These are phyloP conservation scores for Delphinella strobiligena DNA, from an alignment of 2,329 filamentous ascomycete species.

Conservation along the genomic window DNA sequence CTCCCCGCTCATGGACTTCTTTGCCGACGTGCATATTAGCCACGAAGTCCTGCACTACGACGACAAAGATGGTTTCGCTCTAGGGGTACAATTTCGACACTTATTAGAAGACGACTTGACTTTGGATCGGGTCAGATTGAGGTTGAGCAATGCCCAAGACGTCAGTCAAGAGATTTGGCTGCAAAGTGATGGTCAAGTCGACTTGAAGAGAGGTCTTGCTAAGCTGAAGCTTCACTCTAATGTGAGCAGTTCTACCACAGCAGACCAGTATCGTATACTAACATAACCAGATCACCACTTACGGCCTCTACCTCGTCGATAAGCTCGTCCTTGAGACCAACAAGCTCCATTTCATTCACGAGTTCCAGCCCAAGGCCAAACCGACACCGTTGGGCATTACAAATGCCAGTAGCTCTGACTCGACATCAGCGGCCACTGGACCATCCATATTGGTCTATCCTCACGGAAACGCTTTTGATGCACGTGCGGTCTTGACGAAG, in stretches of 20 bases:
- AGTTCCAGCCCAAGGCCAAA: conserved; percentile 42
- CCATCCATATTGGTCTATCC: conserved; percentile 61
- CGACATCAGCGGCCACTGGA: conserved; percentile 4
- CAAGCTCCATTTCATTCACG: conserved; percentile 55
- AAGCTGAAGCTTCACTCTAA: conserved; percentile 39
- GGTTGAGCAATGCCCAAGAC: conserved; percentile 46
- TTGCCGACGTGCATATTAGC: conserved; percentile 55
- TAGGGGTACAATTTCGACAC: conserved; percentile 58
- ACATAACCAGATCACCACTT: conserved; percentile 40
- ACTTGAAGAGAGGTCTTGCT: conserved; percentile 44
- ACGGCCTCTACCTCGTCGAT: conserved; percentile 65
- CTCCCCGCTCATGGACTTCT: conserved; percentile 61
- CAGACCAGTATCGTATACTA: conserved; percentile 25
- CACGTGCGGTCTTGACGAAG: conserved; percentile 53
- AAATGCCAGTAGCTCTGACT: conserved; percentile 23
- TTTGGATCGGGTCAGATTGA: conserved; percentile 53
- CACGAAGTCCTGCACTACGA: conserved; percentile 58
- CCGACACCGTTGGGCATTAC: conserved; percentile 37
- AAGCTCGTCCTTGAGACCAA: conserved; percentile 53
- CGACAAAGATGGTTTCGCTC: conserved; percentile 60
- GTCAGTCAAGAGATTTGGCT: conserved; percentile 57
- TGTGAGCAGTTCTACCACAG: conserved; percentile 23
- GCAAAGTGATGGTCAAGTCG: conserved; percentile 33
- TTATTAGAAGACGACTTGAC: conserved; percentile 59
- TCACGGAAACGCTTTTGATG: conserved; percentile 53